phyloP scores from a whole-genome alignment of 257 asterid species.

The Nicotiana sylvestris region DNA sequence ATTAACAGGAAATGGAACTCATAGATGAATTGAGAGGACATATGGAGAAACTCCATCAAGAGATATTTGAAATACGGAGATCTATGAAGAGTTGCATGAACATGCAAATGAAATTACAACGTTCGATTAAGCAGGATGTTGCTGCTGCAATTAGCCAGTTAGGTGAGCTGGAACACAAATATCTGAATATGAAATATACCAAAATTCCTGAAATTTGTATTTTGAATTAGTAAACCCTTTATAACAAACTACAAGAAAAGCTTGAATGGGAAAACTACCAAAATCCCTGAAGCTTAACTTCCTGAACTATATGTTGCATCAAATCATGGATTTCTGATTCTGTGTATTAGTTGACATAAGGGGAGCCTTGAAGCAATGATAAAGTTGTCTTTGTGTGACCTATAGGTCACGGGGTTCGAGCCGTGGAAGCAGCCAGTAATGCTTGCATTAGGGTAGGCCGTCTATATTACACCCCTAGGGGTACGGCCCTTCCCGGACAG shows the following conservation, averaged over 20 bases:
- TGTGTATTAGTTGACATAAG: too few species aligned
- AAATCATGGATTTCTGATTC: not conserved
- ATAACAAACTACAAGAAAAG: too few species aligned
- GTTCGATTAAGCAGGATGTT: conserved; percentile 51
- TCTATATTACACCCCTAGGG: too few species aligned
- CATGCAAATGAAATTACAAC: conserved; percentile 57
- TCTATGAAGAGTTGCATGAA: conserved; percentile 61
- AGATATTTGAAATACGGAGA: conserved; percentile 61
- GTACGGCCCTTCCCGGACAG: too few species aligned
- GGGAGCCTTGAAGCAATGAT: too few species aligned
- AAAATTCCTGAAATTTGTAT: too few species aligned
- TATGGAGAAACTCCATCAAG: conserved; percentile 73
- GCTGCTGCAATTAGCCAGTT: conserved; percentile 34
- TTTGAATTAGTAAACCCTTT: too few species aligned
- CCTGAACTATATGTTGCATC: not conserved
- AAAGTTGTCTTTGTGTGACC: too few species aligned
- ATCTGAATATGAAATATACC: not conserved
- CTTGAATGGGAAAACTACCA: too few species aligned
- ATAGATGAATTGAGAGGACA: conserved; percentile 69
- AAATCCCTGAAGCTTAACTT: not conserved
- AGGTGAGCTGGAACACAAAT: conserved; percentile 31
- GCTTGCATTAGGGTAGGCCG: too few species aligned
- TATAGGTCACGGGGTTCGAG: too few species aligned
- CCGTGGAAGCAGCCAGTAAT: too few species aligned
- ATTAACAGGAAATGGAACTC: conserved; percentile 70